phyloP scores from a whole-genome alignment of 768 basidiomycete species.

The Russula olivacea region DNA sequence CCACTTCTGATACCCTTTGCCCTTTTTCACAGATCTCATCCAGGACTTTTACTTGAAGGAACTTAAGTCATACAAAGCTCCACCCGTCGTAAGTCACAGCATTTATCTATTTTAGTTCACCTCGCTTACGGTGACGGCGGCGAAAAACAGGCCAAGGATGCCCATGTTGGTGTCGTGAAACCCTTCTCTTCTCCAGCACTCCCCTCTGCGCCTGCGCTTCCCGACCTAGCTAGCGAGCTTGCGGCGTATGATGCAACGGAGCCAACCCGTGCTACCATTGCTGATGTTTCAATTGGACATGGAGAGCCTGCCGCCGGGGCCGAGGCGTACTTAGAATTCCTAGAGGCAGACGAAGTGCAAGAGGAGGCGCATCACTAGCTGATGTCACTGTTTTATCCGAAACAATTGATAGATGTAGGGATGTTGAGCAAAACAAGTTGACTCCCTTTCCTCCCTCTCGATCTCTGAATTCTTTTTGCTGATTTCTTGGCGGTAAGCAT shows the following conservation, averaged over 20 bases:
- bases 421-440: not conserved
- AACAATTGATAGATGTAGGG: conserved; percentile 3
- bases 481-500: not conserved
- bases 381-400: not conserved
- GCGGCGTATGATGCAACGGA: conserved; percentile 79
- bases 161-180: conserved; percentile 85
- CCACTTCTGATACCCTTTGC: conserved; percentile 24
- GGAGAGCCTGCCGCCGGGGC: conserved; percentile 32
- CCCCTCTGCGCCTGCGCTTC: conserved; percentile 71
- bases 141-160: conserved; percentile 69
- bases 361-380: conserved; percentile 35
- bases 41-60: conserved; percentile 90
- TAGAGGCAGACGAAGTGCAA: conserved; percentile 41
- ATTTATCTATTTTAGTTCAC: not conserved
- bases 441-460: too few relatives aligned
- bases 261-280: conserved; percentile 37
- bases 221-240: conserved; percentile 87
- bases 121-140: not conserved
- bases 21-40: conserved; percentile 60
- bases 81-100: conserved; percentile 51
- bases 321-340: conserved; percentile 39
- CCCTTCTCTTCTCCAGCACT: conserved; percentile 65
- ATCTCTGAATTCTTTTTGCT: too few relatives aligned
- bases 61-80: conserved; percentile 84
- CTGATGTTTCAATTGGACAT: not conserved